Base-by-base conservation (phyloP, 73 alveolate genomes). In the Blepharisma japonicum region DNA sequence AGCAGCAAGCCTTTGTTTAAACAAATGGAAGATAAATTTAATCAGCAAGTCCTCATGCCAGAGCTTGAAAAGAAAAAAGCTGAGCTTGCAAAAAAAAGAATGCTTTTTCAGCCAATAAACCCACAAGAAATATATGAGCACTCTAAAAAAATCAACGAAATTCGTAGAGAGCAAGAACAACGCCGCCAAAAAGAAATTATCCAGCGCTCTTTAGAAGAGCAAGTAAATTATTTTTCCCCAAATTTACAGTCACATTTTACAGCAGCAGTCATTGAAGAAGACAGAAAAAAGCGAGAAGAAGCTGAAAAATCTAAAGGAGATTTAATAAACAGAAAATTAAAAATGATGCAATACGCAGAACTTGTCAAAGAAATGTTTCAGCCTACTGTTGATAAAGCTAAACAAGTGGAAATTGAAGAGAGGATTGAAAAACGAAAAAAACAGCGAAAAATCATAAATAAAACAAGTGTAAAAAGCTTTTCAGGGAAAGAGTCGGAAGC, bases 41-140 rank as follows among this genome's bases (percentile, higher is more conserved):
- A 61, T n/a, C 74, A 61, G 5, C 38, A 61, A 39, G 74, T 61
- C 14, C 74, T 61, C 0, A 61, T 61, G 74, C 74, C 74, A 61
- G 47, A 0, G 74, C 23, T 61, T n/a, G 74, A 61, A 61, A n/a
- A 61, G 23, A n/a, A 61, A 14, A 61, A 61, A 61, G 74, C 74
- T n/a, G 74, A 61, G 23, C 23, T 61, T n/a, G 74, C 74, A 1
- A 61, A 61, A 39, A 61, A 61, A 61, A 61, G 74, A 25, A 61
- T 61, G 47, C 49, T 18, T 61, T 61, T 20, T 5, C 74, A 61
- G 23, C 74, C 74, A 14, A 14, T 61, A 25, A 25, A 61, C 5
- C 74, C 50, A 18, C 47, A 61, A 9, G 74, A 61, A 61, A 8
- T 61, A 14, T 14, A 61, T 8, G 74, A 14, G 14, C 74, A 61